phyloP scores from a whole-genome alignment of 495 filamentous ascomycete genomes.

The Lasiosphaeriaceae sp. region DNA sequence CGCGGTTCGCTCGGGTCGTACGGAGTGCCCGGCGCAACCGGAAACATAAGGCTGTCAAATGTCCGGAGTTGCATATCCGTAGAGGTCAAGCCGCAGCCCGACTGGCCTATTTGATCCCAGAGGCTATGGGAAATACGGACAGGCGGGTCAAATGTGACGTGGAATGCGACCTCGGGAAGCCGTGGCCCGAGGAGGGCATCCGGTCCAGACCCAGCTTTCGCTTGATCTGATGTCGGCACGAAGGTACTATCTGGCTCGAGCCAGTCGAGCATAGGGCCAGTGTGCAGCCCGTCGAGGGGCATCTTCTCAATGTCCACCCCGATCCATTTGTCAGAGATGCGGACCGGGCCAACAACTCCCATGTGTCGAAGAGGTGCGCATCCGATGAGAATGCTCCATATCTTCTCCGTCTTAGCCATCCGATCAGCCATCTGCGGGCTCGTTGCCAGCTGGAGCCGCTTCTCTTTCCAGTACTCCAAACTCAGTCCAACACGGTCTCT shows the following conservation, averaged over 20 bases:
- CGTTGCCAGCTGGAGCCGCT: constrained; percentile 44
- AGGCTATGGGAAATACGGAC: constrained; percentile 66
- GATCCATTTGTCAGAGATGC: constrained; percentile 68
- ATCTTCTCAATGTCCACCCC: constrained; percentile 52
- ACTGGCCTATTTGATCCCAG: constrained; percentile 63
- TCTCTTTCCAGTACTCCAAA: constrained; percentile 82
- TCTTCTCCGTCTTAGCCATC: constrained; percentile 31
- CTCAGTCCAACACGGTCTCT: constrained; percentile 67
- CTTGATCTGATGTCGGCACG: constrained; percentile 38
- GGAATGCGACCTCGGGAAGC: constrained; percentile 73
- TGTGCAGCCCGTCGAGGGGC: constrained; percentile 34
- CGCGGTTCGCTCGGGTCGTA: constrained; percentile 39
- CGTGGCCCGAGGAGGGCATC: constrained; percentile 48
- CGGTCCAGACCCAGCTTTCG: constrained; percentile 28
- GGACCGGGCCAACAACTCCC: constrained; percentile 53
- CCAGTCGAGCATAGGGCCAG: constrained; percentile 60
- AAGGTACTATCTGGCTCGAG: constrained; percentile 50
- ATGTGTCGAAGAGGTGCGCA: constrained; percentile 50
- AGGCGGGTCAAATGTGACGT: constrained; percentile 79
- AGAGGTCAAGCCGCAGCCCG: constrained; percentile 57
- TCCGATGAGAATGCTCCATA: constrained; percentile 62
- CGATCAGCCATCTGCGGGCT: constrained; percentile 21
- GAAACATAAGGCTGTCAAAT: constrained; percentile 66
- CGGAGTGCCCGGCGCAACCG: constrained; percentile 31
- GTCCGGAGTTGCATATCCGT: constrained; percentile 46